These are phyloP conservation scores for Phytophthora rubi DNA, from an alignment of 352 stramenopile genomes.

Conservation along the genomic window DNA sequence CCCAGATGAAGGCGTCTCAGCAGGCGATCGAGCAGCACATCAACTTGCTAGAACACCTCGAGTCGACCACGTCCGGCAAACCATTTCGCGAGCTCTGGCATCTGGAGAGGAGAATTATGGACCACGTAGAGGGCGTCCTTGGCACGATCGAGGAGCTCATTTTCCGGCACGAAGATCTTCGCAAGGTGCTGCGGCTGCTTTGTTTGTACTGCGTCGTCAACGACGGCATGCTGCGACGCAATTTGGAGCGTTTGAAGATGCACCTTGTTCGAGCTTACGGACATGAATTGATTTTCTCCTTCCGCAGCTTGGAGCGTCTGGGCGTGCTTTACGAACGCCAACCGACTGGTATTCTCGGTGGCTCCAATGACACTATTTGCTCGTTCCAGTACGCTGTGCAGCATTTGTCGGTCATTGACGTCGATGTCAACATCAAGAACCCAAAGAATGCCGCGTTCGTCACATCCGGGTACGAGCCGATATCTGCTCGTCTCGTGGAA, in stretches of 20 bases:
- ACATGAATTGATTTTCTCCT: constrained; percentile 75
- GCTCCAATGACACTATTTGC: constrained; percentile 9
- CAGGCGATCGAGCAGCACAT: constrained; percentile 67
- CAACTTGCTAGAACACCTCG: constrained; percentile 59
- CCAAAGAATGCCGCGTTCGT: constrained; percentile 70
- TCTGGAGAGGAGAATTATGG: constrained; percentile 74
- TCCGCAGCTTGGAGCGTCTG: constrained; percentile 64
- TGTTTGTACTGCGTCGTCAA: constrained; percentile 69
- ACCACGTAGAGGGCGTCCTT: constrained; percentile 42
- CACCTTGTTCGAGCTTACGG: constrained; percentile 76
- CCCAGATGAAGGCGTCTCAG: constrained; percentile 64
- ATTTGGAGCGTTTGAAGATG: constrained; percentile 58
- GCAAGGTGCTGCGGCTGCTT: constrained; percentile 63
- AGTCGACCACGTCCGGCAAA: constrained; percentile 48
- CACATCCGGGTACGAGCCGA: constrained; percentile 73
- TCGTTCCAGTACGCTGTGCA: constrained; percentile 41
- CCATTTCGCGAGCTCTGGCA: constrained; percentile 71
- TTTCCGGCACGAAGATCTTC: constrained; percentile 56
- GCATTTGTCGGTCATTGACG: constrained; percentile 54
- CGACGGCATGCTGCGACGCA: constrained; percentile 41
- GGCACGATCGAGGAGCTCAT: constrained; percentile 68
- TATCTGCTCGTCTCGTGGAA: constrained; percentile 74
- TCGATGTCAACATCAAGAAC: constrained; percentile 62
- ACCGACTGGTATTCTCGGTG: constrained; percentile 5
- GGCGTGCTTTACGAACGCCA: constrained; percentile 51